Conservation (phyloP, 1,139 yeast species). For the Candida tunisiensis region DNA sequence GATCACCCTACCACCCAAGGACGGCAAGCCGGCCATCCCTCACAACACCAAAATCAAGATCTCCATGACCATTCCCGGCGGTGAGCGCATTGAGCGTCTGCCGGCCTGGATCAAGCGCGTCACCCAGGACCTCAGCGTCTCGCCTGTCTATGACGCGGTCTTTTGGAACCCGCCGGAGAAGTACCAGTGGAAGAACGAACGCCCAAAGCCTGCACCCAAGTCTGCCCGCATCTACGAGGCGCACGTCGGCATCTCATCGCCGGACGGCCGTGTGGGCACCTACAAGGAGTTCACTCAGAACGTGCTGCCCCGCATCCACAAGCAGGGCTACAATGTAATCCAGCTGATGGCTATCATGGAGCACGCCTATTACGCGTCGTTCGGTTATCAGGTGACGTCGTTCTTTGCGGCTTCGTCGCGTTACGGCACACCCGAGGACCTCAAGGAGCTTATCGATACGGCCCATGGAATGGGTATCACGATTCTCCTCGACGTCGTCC, state of each 20-base stretch:
- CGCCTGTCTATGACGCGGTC: conserved; percentile 62
- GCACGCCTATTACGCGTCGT: conserved; percentile 95
- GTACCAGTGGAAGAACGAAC: conserved; percentile 42
- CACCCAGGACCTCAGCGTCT: conserved; percentile 38
- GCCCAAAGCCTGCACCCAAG: conserved; percentile 31
- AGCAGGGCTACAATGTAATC: conserved; percentile 79
- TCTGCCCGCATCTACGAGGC: conserved; percentile 72
- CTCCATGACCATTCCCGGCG: conserved; percentile 45
- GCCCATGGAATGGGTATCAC: conserved; percentile 83
- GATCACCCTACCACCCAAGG: conserved; percentile 31
- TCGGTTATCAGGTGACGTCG: conserved; percentile 89
- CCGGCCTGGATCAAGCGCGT: conserved; percentile 88
- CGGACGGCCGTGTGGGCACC: conserved; percentile 71
- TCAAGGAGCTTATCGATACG: conserved; percentile 76
- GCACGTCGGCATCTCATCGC: conserved; percentile 88
- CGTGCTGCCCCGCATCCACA: conserved; percentile 67
- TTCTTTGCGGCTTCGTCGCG: conserved; percentile 84
- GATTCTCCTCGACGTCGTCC: conserved; percentile 83
- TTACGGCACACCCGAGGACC: conserved; percentile 87
- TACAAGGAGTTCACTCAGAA: conserved; percentile 72
- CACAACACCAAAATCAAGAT: conserved; percentile 75
- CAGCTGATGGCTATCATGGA: conserved; percentile 98
- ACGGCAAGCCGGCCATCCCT: conserved; percentile 48
- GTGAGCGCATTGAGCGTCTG: conserved; percentile 57
- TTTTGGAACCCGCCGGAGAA: conserved; percentile 70